Conservation (phyloP, 768 basidiomycete genomes). For the Auricularia auricula-judae region DNA sequence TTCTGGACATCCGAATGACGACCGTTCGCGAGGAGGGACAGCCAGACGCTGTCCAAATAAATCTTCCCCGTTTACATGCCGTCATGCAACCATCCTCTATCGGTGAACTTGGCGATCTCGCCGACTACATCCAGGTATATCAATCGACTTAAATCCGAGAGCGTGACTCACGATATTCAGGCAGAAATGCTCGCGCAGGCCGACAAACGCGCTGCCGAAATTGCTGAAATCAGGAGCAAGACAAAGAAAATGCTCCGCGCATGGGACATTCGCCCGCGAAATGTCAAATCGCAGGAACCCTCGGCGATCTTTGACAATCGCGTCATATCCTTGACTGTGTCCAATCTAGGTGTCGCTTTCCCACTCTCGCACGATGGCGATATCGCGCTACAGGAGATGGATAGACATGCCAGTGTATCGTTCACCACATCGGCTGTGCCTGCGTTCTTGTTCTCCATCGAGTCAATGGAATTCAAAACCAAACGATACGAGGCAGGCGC, state of each 20-base stretch:
- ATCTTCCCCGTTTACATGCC: slow-evolving; percentile 72
- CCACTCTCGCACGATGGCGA: slow-evolving; percentile 60
- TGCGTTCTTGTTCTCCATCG: slow-evolving; percentile 81
- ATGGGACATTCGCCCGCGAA: slow-evolving; percentile 44
- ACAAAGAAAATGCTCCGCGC: slow-evolving; percentile 61
- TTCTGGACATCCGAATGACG: slow-evolving; percentile 46
- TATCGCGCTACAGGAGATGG: slow-evolving; percentile 34
- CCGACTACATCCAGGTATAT: slow-evolving; percentile 71
- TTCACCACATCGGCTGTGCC: slow-evolving; percentile 34
- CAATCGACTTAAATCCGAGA: background rate
- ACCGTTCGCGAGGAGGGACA: background rate
- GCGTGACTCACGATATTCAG: slow-evolving; percentile 25
- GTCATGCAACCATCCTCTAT: slow-evolving; percentile 93
- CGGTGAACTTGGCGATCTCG: slow-evolving; percentile 78
- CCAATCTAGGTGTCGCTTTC: slow-evolving; percentile 80
- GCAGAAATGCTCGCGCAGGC: slow-evolving; percentile 63
- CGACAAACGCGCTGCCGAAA: slow-evolving; percentile 64
- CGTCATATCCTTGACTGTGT: slow-evolving; percentile 24
- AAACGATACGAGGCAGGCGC: slow-evolving; percentile 71
- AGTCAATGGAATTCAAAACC: slow-evolving; percentile 59
- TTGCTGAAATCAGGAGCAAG: slow-evolving; percentile 77
- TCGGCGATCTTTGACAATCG: slow-evolving; percentile 25
- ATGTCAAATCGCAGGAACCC: background rate
- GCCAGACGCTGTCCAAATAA: slow-evolving; percentile 28
- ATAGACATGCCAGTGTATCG: slow-evolving; percentile 25